A percentile compares a stretch with the other conserved stretches of the same genome.
phyloP scores from a whole-genome alignment of 1,284 basidiomycete genomes.

The Mycena sp. region DNA sequence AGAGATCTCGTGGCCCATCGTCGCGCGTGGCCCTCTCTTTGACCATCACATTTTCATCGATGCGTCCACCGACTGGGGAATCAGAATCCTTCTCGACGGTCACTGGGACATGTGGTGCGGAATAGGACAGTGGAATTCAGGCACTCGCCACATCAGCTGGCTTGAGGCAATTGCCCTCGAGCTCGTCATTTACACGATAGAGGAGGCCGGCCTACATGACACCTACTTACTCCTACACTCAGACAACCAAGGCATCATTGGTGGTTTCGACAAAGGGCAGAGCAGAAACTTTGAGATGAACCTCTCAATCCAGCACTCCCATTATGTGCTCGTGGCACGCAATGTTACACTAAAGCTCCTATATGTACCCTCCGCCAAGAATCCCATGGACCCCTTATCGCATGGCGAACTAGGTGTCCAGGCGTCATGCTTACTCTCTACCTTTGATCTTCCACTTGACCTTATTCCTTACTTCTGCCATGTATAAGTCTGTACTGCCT shows the following conservation, averaged over 20 bases:
- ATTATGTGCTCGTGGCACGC: background rate
- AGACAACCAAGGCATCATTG: conserved; percentile 32
- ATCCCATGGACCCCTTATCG: conserved; percentile 46
- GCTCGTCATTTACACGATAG: conserved; percentile 30
- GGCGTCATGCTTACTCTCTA: background rate
- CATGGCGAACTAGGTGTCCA: too few relatives aligned
- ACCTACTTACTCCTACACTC: conserved; percentile 23
- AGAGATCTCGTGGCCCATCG: background rate
- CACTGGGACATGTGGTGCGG: background rate
- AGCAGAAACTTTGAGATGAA: conserved; percentile 29
- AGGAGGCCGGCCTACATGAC: conserved; percentile 6
- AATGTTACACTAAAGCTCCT: conserved; percentile 7
- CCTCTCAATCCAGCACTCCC: conserved; percentile 29
- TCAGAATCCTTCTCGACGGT: background rate
- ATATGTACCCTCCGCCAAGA: conserved; percentile 42
- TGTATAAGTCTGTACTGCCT: background rate
- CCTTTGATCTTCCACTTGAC: background rate
- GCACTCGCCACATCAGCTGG: conserved; percentile 46
- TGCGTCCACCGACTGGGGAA: conserved; percentile 2
- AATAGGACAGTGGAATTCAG: background rate
- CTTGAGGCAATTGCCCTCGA: conserved; percentile 48
- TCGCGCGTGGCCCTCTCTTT: background rate
- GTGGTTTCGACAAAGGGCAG: too few relatives aligned
- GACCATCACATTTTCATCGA: conserved; percentile 34
- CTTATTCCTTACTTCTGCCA: background rate